phyloP scores from a whole-genome alignment of 805 yeast genomes.

The Barnettozyma pratensis region DNA sequence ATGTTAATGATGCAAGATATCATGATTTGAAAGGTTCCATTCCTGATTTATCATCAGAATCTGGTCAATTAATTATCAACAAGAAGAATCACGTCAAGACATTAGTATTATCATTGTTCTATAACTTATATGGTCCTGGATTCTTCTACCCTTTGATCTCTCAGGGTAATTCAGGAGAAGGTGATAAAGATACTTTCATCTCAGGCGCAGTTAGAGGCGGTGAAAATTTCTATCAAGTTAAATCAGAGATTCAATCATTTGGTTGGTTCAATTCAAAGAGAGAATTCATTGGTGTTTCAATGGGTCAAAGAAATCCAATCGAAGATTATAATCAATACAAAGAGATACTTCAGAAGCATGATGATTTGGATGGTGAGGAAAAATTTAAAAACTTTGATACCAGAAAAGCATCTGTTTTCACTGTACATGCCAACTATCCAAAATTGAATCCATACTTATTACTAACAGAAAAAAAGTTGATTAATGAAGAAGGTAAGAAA shows the following conservation, averaged over 20 bases:
- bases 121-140: slow-evolving; percentile 61
- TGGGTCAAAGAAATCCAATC: slow-evolving; percentile 72
- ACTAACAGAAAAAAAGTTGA: slow-evolving; percentile 17
- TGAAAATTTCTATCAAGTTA: slow-evolving; percentile 44
- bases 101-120: slow-evolving; percentile 53
- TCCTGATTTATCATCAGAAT: slow-evolving; percentile 65
- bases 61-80: slow-evolving; percentile 63
- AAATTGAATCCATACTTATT: slow-evolving; percentile 31
- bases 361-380: slow-evolving; percentile 5
- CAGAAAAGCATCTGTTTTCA: slow-evolving; percentile 23
- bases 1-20: slow-evolving; percentile 34
- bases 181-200: slow-evolving; percentile 74
- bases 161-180: slow-evolving; percentile 74
- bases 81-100: slow-evolving; percentile 56
- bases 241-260: slow-evolving; percentile 22
- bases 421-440: slow-evolving; percentile 34
- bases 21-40: slow-evolving; percentile 62
- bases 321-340: slow-evolving; percentile 40
- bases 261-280: slow-evolving; percentile 24
- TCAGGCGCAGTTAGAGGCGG: slow-evolving; percentile 46
- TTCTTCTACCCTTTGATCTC: slow-evolving; percentile 64
- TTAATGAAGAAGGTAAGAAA: slow-evolving; percentile 15
- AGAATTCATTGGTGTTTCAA: slow-evolving; percentile 61
- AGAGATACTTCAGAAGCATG: slow-evolving; percentile 1
- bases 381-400: slow-evolving; percentile 12